Percentiles rank a stretch among this genome's conserved stretches.
Evolutionary conservation across 768 basidiomycete genomes (phyloP).

Genomic region (Coprinopsis cinerea): DNA sequence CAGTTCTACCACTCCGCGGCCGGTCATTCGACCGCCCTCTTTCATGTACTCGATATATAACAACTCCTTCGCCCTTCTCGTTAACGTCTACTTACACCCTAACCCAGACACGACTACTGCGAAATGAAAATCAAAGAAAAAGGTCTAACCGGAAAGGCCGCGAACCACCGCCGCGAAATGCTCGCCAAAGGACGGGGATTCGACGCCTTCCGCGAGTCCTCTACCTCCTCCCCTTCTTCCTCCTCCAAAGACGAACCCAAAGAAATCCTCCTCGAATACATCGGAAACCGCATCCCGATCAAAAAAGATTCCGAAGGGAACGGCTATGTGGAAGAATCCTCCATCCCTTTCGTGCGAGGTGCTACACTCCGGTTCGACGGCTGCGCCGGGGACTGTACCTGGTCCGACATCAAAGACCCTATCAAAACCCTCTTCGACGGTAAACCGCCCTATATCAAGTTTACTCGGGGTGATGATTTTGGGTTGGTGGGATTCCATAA

Average conservation of each 20-base stretch:
- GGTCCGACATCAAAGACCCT: slow-evolving; percentile 46
- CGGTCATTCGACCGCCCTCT: not conserved
- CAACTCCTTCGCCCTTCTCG: not conserved
- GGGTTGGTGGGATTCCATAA: slow-evolving; percentile 63
- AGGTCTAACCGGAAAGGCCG: slow-evolving; percentile 72
- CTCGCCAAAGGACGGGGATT: slow-evolving; percentile 55
- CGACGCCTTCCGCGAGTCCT: slow-evolving; percentile 76
- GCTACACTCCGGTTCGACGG: slow-evolving; percentile 56
- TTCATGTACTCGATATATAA: not conserved
- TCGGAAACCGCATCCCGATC: slow-evolving; percentile 65
- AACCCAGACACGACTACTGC: slow-evolving; percentile 71
- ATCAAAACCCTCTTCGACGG: slow-evolving; percentile 45
- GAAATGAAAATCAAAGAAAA: slow-evolving; percentile 97
- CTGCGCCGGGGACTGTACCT: slow-evolving; percentile 43
- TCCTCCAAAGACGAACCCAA: slow-evolving; percentile 31
- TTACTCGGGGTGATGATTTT: slow-evolving; percentile 36
- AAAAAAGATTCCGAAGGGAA: slow-evolving; percentile 54
- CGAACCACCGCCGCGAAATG: slow-evolving; percentile 49
- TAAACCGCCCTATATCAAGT: slow-evolving; percentile 48
- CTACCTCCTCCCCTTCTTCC: slow-evolving; percentile 34
- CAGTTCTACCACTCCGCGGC: too few relatives aligned
- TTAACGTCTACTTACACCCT: not conserved
- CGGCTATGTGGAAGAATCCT: slow-evolving; percentile 57
- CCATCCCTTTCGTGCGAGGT: slow-evolving; percentile 48
- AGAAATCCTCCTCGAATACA: slow-evolving; percentile 68